Evolutionary conservation across 2,329 filamentous ascomycete genomes (phyloP), one percentile per base, ranked within the genome.

Genomic region (Ceratocystis eucalypticola): DNA sequence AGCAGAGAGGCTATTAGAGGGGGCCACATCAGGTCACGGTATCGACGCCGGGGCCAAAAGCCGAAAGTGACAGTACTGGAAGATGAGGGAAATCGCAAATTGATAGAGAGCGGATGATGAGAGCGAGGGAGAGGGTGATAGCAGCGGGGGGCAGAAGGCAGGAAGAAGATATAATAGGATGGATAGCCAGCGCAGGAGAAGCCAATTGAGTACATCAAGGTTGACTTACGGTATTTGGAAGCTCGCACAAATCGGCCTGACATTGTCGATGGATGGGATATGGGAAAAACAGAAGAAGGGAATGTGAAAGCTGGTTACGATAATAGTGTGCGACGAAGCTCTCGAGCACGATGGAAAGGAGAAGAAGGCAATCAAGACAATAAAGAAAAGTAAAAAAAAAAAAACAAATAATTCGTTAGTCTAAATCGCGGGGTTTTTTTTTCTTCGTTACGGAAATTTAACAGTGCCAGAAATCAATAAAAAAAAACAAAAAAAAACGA

Each of bases 241-340:
- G 83, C 80, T 77, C 84, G 81, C 75, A 86, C 84, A 75, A 87
- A 87, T 74, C 84, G 83, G 75, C 82, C 81, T 74, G 83, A 77
- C 83, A 85, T 85, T 41, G 75, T 71, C 73, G 71, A 68, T 67
- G 69, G 66, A 69, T 15, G 10, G 37, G 70, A 70, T 17, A 7
- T 67, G 25, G 15, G 25, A 20, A 41, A 25, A 46, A 63, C 45
- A 46, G 68, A 48, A 48, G 20, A 17, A 48, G 20, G 20, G 17
- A 20, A 48, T n/a, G 8, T n/a, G 5, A 50, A 22, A 50, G 2
- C 20, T 20, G 20, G n/a, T 15, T 10, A 22, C 20, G 17, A 22
- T 12, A 12, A 25, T 50, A 12, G 48, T 20, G 48, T 22, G 48
- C 20, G 37, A 15, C 17, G 48, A 41, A 50, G 48, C 48, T 50